Evolutionary conservation across 257 asterid genomes (phyloP), one percentile per base, ranked within the genome.

Genomic region (Solanum ossicruentum): DNA sequence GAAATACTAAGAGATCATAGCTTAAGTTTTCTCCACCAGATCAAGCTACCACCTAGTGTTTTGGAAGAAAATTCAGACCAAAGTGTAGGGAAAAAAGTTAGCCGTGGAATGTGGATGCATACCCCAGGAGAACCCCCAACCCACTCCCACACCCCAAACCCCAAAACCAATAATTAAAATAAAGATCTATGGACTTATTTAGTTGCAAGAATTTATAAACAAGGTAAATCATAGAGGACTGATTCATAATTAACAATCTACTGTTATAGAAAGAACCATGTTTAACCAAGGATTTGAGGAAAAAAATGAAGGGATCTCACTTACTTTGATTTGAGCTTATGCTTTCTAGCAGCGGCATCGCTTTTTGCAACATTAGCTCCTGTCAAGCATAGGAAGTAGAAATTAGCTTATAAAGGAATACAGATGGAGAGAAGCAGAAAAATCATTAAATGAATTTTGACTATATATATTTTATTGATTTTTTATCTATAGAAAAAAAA

Each of bases 291-390:
- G 60, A 17, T 49, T 26, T 43, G 16, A 47, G 47, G 56, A 60
- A 16, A 23, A 36, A 12, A 56, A 12, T 63, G 43, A 16, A 69
- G 32, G 65, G 52, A 66, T 70, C 20, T 84, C 67, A 90, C 98
- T 91, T 93, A 93, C 98, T 88, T 90, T 49, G 90, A 80, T 81
- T 85, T 87, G 51, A 85, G 43, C 83, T 45, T 79, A 86, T 11
- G 79, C 83, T 83, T 79, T 58, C 84, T 84, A 71, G 85, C 88
- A 72, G 80, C 56, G 17, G 67, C 81, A 71, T 83, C 85, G 36
- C 23, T 85, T 86, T 86, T 84, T 49, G 81, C 89, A 85, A 58
- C 87, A 66, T 56, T 75, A 71, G 87, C 65, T 84, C 90, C 97
- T 94, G 94, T 16, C 67, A 88, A 81, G 69, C 73, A 80, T 20